Conservation (phyloP, 2,329 filamentous ascomycete species). For the Trichoderma lentiforme region DNA sequence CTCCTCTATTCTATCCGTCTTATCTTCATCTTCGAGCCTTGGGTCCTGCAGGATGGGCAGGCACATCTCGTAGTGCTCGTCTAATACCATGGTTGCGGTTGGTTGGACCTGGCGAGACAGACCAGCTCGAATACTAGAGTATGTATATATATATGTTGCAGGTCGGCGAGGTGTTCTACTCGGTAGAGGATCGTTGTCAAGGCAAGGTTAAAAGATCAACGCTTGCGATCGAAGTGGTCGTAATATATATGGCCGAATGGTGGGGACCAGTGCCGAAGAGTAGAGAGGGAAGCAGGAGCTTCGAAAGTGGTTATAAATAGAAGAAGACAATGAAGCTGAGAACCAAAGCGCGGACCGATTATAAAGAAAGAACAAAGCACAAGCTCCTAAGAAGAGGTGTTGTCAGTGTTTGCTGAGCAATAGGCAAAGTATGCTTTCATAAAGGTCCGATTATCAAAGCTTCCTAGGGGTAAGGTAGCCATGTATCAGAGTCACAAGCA, state of each 20-base stretch:
- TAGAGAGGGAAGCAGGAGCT: not conserved
- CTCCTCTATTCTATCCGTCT: slow-evolving; percentile 86
- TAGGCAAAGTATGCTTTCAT: not conserved
- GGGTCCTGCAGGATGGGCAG: slow-evolving; percentile 82
- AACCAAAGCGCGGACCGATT: not conserved
- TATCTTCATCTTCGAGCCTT: slow-evolving; percentile 86
- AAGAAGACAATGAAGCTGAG: not conserved
- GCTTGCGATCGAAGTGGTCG: slow-evolving; percentile 2
- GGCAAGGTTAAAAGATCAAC: not conserved
- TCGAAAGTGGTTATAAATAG: not conserved
- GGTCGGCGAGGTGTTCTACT: not conserved
- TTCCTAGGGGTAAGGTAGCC: not conserved
- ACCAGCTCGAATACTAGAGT: not conserved
- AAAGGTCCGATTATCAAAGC: not conserved
- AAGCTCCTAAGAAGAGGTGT: not conserved
- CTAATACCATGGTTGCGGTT: slow-evolving; percentile 72
- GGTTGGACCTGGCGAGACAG: not conserved
- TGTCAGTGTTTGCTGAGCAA: not conserved
- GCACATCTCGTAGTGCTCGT: slow-evolving; percentile 89
- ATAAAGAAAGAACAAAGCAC: not conserved
- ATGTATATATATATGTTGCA: not conserved
- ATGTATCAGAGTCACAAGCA: not conserved
- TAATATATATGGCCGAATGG: not conserved
- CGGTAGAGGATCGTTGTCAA: not conserved
- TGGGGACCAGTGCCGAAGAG: not conserved